A percentile compares a stretch with the other conserved stretches of the same genome.
These are phyloP conservation scores for Cyanophora paradoxa DNA, from an alignment of 78 protist genomes.

Conservation along the genomic window DNA sequence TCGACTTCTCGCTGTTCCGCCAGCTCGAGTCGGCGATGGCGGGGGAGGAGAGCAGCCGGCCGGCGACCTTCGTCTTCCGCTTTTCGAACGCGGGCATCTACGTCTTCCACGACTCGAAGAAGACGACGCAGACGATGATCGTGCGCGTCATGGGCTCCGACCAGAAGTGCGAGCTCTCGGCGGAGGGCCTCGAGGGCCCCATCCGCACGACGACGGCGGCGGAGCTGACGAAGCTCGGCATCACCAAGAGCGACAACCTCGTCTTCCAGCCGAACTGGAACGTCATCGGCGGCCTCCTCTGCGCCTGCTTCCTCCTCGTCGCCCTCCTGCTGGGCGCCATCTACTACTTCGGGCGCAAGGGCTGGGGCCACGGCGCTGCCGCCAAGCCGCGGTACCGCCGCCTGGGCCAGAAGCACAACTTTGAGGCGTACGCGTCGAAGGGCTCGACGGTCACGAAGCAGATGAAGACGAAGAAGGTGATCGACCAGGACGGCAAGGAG, in stretches of 20 bases:
- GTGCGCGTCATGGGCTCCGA: slow-evolving; percentile 16
- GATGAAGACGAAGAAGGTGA: background rate
- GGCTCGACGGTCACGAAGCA: background rate
- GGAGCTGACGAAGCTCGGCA: background rate
- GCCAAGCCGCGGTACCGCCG: slow-evolving; percentile 5
- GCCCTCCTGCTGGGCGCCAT: background rate
- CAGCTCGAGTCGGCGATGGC: slow-evolving; percentile 11
- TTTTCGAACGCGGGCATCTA: slow-evolving; percentile 33
- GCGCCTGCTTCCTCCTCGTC: background rate
- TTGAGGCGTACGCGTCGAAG: background rate
- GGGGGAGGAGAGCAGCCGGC: too few species aligned
- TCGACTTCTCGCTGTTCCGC: slow-evolving; percentile 39
- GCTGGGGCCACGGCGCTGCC: slow-evolving; percentile 10
- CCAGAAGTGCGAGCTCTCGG: slow-evolving; percentile 14
- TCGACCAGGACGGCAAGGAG: background rate
- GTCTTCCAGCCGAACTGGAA: slow-evolving; percentile 41
- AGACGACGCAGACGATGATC: background rate
- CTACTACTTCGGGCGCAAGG: background rate
- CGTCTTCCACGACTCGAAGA: slow-evolving; percentile 7
- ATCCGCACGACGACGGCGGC: slow-evolving; percentile 10
- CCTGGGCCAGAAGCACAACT: too few species aligned
- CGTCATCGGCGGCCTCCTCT: slow-evolving; percentile 21
- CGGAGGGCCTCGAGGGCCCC: background rate
- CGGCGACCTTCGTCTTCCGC: slow-evolving; percentile 12
- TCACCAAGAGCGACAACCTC: background rate